Conservation (phyloP, 148 eudicot species). For the Spergularia bocconei region DNA sequence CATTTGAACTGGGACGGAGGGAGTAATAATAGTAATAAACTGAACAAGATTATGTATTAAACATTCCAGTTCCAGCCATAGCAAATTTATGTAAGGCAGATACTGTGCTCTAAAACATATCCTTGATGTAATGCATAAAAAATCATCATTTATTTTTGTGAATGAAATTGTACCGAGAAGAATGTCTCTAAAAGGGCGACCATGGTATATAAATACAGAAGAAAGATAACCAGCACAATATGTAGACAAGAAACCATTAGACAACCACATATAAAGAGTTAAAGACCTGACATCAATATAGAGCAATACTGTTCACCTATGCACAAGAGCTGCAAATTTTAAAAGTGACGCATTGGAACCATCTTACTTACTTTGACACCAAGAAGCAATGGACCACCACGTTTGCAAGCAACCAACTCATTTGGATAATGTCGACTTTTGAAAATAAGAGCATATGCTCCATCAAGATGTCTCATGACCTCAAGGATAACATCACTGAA, state of each 20-base stretch:
- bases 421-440: slow-evolving; percentile 94
- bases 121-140: neutral
- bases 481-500: slow-evolving; percentile 93
- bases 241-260: neutral
- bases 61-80: neutral
- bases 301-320: neutral
- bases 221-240: neutral
- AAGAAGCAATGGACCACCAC: slow-evolving; percentile 95
- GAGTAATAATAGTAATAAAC: no score
- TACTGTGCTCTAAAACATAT: neutral
- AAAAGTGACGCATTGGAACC: neutral
- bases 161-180: neutral
- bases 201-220: neutral
- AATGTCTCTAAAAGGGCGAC: neutral
- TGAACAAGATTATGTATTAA: neutral
- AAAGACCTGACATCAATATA: neutral
- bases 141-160: neutral
- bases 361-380: slow-evolving; percentile 78
- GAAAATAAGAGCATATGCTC: slow-evolving; percentile 98
- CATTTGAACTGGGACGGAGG: no score
- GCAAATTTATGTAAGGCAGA: neutral
- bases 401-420: slow-evolving; percentile 97
- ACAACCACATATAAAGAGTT: no score
- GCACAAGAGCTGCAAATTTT: neutral
- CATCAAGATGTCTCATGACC: slow-evolving; percentile 98